phyloP scores from a whole-genome alignment of 2,329 filamentous ascomycete species.

The Tolypocladium ophioglossoides region DNA sequence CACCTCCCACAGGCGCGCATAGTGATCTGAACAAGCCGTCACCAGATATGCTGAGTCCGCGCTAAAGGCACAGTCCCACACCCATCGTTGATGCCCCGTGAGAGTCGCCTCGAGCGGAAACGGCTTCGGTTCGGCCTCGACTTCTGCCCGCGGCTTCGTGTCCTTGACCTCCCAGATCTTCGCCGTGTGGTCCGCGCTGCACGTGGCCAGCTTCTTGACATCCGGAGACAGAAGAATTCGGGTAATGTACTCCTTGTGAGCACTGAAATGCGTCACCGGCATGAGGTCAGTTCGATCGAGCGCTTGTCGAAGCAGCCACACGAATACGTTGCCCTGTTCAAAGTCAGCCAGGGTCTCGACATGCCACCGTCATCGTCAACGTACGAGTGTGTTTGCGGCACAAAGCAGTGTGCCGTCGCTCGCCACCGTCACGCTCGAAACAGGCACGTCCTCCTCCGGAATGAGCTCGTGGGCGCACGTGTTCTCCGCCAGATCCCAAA shows the following conservation, averaged over 20 bases:
- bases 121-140: constrained; percentile 35
- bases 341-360: neutral
- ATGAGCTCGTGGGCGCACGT: constrained; percentile 94
- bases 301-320: constrained; percentile 86
- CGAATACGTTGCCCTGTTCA: constrained; percentile 81
- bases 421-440: constrained; percentile 90
- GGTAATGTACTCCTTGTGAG: constrained; percentile 87
- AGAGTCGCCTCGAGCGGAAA: constrained; percentile 81
- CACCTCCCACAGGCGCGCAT: constrained; percentile 85
- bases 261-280: constrained; percentile 79
- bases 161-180: constrained; percentile 91
- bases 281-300: constrained; percentile 75
- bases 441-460: constrained; percentile 87
- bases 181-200: constrained; percentile 84
- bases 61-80: constrained; percentile 94
- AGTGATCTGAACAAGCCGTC: constrained; percentile 88
- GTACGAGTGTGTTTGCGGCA: constrained; percentile 81
- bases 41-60: constrained; percentile 89
- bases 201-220: constrained; percentile 88
- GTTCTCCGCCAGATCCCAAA: constrained; percentile 96
- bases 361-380: constrained; percentile 7
- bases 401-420: constrained; percentile 89
- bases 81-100: constrained; percentile 87
- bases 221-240: constrained; percentile 86
- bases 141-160: constrained; percentile 37